Evolutionary conservation across 2,329 filamentous ascomycete species (phyloP).

Genomic region (Orbilia oligospora): DNA sequence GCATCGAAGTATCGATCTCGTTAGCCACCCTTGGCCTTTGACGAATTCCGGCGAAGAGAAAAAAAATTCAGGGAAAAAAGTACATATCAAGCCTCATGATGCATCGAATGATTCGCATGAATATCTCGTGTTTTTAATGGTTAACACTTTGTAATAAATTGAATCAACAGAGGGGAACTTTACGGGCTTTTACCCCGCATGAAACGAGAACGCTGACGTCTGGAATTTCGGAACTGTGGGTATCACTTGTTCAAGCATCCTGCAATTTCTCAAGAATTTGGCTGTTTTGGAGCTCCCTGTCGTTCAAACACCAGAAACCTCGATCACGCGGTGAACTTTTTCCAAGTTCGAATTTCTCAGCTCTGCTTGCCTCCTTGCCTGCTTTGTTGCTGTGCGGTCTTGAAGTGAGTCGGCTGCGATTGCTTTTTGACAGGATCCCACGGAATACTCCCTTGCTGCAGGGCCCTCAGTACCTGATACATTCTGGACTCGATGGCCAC

Average conservation of each 20-base stretch:
- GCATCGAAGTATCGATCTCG: constrained; percentile 26
- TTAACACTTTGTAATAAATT: constrained; percentile 11
- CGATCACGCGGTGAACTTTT: constrained; percentile 46
- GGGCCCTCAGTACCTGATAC: constrained; percentile 26
- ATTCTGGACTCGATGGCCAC: constrained; percentile 23
- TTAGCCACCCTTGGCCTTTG: constrained; percentile 40
- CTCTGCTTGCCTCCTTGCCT: background rate
- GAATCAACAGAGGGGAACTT: constrained; percentile 1
- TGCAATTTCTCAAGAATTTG: constrained; percentile 38
- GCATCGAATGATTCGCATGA: constrained; percentile 14
- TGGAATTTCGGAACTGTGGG: constrained; percentile 10
- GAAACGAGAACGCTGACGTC: constrained; percentile 9
- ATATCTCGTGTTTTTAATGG: constrained; percentile 24
- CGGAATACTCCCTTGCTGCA: constrained; percentile 29
- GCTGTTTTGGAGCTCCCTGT: constrained; percentile 60
- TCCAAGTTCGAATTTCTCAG: constrained; percentile 16
- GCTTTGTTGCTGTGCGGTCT: background rate
- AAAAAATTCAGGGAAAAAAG: constrained; percentile 20
- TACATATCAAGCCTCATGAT: constrained; percentile 32
- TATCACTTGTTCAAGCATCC: background rate
- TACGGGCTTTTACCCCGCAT: constrained; percentile 15
- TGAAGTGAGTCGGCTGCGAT: constrained; percentile 32
- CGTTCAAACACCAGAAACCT: constrained; percentile 2
- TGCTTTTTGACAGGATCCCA: constrained; percentile 22
- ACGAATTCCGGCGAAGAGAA: constrained; percentile 7